Percentiles rank a stretch among this genome's conserved stretches.
Conservation (phyloP, 140 eudicot species). For the Cichorium intybus region DNA sequence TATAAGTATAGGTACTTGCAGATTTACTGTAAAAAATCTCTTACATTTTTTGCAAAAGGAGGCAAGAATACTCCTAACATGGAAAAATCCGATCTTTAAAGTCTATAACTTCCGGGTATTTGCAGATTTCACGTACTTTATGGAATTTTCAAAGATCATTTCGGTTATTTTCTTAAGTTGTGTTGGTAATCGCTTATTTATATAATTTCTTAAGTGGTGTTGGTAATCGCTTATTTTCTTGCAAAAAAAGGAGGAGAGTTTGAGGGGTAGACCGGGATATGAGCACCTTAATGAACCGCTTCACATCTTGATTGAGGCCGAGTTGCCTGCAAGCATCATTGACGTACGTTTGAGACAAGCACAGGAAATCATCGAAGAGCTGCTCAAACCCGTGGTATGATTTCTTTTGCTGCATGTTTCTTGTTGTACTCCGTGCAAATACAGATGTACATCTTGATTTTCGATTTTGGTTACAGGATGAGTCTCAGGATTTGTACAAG, state of each 20-base stretch:
- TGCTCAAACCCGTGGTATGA: conserved; percentile 80
- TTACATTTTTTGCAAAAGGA: background rate
- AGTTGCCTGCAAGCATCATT: conserved; percentile 57
- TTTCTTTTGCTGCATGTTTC: conserved; percentile 1
- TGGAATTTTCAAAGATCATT: background rate
- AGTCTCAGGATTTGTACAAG: conserved; percentile 76
- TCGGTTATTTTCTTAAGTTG: too few species aligned
- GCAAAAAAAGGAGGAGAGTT: conserved; percentile 59
- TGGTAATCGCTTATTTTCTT: background rate
- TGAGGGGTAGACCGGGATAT: conserved; percentile 82
- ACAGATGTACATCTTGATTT: background rate
- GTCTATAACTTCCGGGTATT: background rate
- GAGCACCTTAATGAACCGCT: conserved; percentile 75
- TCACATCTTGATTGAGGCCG: conserved; percentile 75
- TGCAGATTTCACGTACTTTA: background rate
- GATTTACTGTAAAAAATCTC: background rate
- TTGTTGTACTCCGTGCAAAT: conserved; percentile 10
- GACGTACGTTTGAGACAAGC: conserved; percentile 75
- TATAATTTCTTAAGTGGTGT: background rate
- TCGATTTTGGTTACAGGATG: conserved; percentile 48
- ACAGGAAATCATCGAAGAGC: conserved; percentile 71
- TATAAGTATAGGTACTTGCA: background rate
- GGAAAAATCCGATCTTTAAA: background rate
- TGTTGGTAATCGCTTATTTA: background rate
- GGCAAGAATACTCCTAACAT: background rate